These are phyloP conservation scores for Cladophialophora carrionii DNA, from an alignment of 2,329 filamentous ascomycete species.

Conservation along the genomic window DNA sequence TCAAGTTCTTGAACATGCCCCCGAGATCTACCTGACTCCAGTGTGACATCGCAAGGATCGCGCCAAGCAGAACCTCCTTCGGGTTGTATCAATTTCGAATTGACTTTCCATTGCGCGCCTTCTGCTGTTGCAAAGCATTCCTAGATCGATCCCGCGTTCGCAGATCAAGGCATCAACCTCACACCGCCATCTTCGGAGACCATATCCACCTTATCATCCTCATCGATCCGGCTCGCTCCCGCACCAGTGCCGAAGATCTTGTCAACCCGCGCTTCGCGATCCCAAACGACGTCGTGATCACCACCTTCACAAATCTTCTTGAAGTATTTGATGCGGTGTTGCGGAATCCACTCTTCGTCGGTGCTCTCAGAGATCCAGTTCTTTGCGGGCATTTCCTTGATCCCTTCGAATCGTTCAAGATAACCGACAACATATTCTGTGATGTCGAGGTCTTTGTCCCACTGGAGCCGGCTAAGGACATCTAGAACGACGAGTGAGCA, in stretches of 20 bases:
- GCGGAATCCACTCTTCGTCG: conserved; percentile 61
- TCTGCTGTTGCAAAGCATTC: neutral
- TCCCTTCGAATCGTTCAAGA: conserved; percentile 57
- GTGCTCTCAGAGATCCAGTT: conserved; percentile 60
- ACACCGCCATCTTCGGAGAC: conserved; percentile 21
- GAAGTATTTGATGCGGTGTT: conserved; percentile 58
- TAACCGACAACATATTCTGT: conserved; percentile 58
- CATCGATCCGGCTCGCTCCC: conserved; percentile 4
- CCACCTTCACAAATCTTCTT: conserved; percentile 43
- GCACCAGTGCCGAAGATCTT: conserved; percentile 47
- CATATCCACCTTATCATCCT: conserved; percentile 8
- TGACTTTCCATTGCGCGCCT: neutral
- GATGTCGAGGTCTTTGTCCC: conserved; percentile 53
- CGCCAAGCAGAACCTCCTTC: neutral
- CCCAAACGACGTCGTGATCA: conserved; percentile 53
- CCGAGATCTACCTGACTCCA: conserved; percentile 1
- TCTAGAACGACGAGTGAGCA: conserved; percentile 39
- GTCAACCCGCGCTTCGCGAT: conserved; percentile 53
- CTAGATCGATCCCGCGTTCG: neutral
- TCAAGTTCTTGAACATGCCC: neutral
- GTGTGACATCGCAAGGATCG: neutral
- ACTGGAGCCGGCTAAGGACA: conserved; percentile 55
- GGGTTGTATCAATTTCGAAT: neutral
- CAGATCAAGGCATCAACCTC: conserved; percentile 11
- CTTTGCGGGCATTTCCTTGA: conserved; percentile 52